Percentiles rank a stretch among this genome's conserved stretches.
Evolutionary conservation across 2,329 filamentous ascomycete genomes (phyloP).

Genomic region (Aureobasidium leucospermi): DNA sequence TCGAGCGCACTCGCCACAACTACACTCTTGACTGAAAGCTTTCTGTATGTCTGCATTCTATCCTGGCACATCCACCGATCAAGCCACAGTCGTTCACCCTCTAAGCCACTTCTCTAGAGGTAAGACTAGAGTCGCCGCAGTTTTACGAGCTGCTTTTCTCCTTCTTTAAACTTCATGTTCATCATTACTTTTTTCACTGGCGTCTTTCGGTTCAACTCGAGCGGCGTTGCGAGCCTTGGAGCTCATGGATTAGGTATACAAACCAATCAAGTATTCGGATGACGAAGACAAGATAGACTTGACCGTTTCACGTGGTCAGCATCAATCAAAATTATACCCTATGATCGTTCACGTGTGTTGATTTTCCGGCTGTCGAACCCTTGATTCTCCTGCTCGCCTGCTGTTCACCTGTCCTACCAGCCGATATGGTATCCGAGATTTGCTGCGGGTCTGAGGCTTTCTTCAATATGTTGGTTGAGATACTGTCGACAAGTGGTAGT

Average conservation of each 20-base stretch:
- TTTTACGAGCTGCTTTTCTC: background rate
- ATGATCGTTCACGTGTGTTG: background rate
- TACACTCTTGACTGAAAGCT: slow-evolving; percentile 49
- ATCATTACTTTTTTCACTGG: background rate
- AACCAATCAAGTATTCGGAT: background rate
- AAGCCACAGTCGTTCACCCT: background rate
- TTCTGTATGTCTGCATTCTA: background rate
- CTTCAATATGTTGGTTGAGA: background rate
- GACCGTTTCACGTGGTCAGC: background rate
- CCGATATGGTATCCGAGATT: background rate
- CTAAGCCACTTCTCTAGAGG: background rate
- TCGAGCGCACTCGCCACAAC: slow-evolving; percentile 71
- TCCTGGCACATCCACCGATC: background rate
- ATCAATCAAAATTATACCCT: background rate
- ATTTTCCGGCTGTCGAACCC: background rate
- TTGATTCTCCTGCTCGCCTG: background rate
- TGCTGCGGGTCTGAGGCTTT: background rate
- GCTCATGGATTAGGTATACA: background rate
- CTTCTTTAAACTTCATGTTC: background rate
- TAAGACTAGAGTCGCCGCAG: background rate
- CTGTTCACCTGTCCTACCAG: background rate
- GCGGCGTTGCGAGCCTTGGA: background rate
- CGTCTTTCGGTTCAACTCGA: background rate
- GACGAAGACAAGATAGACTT: background rate
- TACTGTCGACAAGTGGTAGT: background rate